These are phyloP conservation scores for Pichia sp. DNA, from an alignment of 1,139 yeast genomes.

Conservation along the genomic window DNA sequence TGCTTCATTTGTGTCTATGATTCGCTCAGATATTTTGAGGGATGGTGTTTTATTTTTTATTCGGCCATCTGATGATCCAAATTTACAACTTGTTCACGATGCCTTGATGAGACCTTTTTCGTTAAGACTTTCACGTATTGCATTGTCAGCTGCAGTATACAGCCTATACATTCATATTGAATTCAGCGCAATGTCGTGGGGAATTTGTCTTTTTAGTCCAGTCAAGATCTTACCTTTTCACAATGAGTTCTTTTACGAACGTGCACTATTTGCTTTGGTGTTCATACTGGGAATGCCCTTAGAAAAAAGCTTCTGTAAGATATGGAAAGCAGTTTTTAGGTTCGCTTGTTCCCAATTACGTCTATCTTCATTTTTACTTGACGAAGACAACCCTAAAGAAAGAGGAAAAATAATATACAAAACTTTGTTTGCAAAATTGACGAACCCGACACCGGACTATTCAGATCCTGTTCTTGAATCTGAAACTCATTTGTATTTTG, in stretches of 20 bases:
- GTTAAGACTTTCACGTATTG: slow-evolving; percentile 70
- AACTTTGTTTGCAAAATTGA: slow-evolving; percentile 38
- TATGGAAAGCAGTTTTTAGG: slow-evolving; percentile 64
- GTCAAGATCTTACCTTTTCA: slow-evolving; percentile 27
- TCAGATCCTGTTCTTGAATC: slow-evolving; percentile 50
- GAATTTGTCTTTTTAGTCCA: slow-evolving; percentile 36
- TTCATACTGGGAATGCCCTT: slow-evolving; percentile 16
- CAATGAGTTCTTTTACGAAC: slow-evolving; percentile 9
- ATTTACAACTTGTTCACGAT: slow-evolving; percentile 82
- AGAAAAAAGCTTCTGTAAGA: slow-evolving; percentile 26
- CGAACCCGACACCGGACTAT: slow-evolving; percentile 51
- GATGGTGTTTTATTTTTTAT: slow-evolving; percentile 89
- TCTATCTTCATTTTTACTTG: slow-evolving; percentile 74
- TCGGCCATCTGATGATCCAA: slow-evolving; percentile 92
- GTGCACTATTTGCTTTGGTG: slow-evolving; percentile 18
- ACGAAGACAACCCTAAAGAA: slow-evolving; percentile 65
- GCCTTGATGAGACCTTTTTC: slow-evolving; percentile 73
- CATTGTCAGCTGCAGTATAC: slow-evolving; percentile 75
- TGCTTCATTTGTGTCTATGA: slow-evolving; percentile 84
- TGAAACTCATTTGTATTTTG: slow-evolving; percentile 45
- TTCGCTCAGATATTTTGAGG: slow-evolving; percentile 66
- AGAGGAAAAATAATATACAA: slow-evolving; percentile 68
- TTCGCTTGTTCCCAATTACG: slow-evolving; percentile 56
- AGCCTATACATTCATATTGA: slow-evolving; percentile 68
- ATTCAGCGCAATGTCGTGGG: slow-evolving; percentile 60